These are phyloP conservation scores for Mycogone perniciosa DNA, from an alignment of 2,329 filamentous ascomycete species.

Conservation along the genomic window DNA sequence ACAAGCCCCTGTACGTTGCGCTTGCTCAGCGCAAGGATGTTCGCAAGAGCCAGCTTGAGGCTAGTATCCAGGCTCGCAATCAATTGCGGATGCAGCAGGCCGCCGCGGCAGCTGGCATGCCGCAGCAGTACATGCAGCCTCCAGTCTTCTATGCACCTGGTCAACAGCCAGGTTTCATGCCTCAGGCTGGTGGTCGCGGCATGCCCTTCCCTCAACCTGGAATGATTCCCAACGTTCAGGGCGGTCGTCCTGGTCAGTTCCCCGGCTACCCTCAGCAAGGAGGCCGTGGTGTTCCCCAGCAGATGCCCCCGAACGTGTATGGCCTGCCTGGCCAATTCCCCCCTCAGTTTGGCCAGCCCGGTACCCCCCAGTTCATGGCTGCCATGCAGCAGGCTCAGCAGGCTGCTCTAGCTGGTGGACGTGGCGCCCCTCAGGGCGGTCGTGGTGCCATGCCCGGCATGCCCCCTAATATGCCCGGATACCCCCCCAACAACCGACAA, in stretches of 20 bases:
- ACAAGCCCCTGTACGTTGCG: constrained; percentile 96
- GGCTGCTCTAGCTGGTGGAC: constrained; percentile 53
- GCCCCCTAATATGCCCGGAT: constrained; percentile 60
- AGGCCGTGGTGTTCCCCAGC: constrained; percentile 79
- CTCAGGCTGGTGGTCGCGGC: constrained; percentile 53
- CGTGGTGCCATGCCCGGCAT: constrained; percentile 71
- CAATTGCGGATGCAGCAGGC: constrained; percentile 98
- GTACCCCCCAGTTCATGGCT: constrained; percentile 71
- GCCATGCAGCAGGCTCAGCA: constrained; percentile 75
- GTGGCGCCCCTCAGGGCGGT: constrained; percentile 57
- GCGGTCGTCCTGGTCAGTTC: constrained; percentile 80
- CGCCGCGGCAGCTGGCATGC: constrained; percentile 82
- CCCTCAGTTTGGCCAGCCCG: constrained; percentile 71
- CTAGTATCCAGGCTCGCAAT: constrained; percentile 98
- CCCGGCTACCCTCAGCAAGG: constrained; percentile 79
- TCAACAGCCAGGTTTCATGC: constrained; percentile 66
- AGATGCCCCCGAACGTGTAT: constrained; percentile 84
- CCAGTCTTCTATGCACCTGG: constrained; percentile 89
- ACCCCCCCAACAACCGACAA: constrained; percentile 50
- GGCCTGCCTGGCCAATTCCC: constrained; percentile 74
- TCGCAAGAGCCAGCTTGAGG: constrained; percentile 97
- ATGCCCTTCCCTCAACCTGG: constrained; percentile 60
- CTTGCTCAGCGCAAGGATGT: constrained; percentile 99
- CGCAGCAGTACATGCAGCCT: constrained; percentile 79
- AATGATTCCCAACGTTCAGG: constrained; percentile 67